Evolutionary conservation across 1,139 yeast species (phyloP).

Genomic region (Candida anutae): DNA sequence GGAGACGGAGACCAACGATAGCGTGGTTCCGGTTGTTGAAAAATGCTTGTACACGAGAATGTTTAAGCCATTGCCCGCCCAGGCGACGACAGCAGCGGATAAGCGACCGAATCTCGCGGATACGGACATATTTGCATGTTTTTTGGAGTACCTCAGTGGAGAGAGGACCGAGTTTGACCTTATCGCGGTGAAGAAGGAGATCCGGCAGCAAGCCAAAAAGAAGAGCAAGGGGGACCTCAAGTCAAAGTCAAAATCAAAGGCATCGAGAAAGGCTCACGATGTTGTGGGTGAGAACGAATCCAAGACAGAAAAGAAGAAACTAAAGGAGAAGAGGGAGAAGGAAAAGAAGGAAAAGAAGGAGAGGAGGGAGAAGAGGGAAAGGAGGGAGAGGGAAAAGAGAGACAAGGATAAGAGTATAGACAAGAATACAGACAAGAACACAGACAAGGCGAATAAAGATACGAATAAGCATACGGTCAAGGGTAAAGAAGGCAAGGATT

Average conservation of each 20-base stretch:
- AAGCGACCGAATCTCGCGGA: too few relatives aligned
- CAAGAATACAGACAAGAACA: background rate
- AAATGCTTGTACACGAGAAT: background rate
- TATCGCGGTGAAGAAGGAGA: too few relatives aligned
- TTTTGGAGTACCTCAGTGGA: too few relatives aligned
- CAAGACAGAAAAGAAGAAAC: background rate
- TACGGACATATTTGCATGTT: too few relatives aligned
- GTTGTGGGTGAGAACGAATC: too few relatives aligned
- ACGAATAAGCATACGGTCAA: conserved; percentile 1
- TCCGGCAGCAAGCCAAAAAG: too few relatives aligned
- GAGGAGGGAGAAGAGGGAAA: conserved; percentile 1
- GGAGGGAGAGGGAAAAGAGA: background rate
- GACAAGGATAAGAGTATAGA: conserved; percentile 1
- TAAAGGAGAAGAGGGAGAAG: background rate
- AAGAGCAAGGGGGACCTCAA: too few relatives aligned
- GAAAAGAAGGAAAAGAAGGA: conserved; percentile 1
- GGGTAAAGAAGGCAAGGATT: conserved; percentile 1
- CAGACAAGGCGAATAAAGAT: conserved; percentile 1
- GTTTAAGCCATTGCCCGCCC: too few relatives aligned
- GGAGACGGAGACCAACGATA: conserved; percentile 1
- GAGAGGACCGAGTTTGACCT: too few relatives aligned
- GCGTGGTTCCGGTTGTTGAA: background rate
- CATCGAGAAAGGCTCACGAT: too few relatives aligned
- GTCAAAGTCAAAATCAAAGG: too few relatives aligned
- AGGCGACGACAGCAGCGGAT: too few relatives aligned